Conservation (phyloP, 2,329 filamentous ascomycete species). For the Chrysoporthe deuterocubensis region DNA sequence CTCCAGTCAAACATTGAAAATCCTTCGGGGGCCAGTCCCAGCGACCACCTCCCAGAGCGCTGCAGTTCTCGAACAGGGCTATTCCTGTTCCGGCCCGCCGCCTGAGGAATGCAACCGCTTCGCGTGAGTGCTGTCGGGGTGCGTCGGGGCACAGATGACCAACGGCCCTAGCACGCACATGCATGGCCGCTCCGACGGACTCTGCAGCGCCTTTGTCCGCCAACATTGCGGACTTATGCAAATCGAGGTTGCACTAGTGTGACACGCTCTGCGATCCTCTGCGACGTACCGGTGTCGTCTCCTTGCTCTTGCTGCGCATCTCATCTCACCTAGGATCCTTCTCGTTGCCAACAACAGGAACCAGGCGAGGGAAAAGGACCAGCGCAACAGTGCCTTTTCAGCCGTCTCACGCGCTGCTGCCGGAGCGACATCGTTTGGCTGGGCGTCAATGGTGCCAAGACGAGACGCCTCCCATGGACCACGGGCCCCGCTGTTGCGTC, state of each 20-base stretch:
- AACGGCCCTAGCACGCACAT: not conserved
- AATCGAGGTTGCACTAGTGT: constrained; percentile 9
- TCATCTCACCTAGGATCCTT: constrained; percentile 3
- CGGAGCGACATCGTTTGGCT: not conserved
- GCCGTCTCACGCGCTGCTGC: not conserved
- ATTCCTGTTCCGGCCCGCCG: not conserved
- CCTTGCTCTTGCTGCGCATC: not conserved
- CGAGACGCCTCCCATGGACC: not conserved
- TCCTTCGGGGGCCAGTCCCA: not conserved
- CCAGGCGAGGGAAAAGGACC: not conserved
- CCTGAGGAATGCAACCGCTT: not conserved
- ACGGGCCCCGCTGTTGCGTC: constrained; percentile 14
- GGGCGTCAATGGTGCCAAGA: constrained; percentile 11
- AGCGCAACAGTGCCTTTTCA: not conserved
- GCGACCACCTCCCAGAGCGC: no score
- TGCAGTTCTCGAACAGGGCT: not conserved
- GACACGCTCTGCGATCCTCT: constrained; percentile 11
- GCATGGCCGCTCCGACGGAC: not conserved
- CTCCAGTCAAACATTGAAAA: not conserved
- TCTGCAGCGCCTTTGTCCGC: not conserved
- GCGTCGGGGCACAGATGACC: not conserved
- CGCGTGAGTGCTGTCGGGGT: no score
- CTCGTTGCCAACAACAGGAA: not conserved
- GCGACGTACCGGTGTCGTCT: not conserved
- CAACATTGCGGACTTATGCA: not conserved